phyloP scores from a whole-genome alignment of 108 stramenopile species.

The Mediolabrus comicus region DNA sequence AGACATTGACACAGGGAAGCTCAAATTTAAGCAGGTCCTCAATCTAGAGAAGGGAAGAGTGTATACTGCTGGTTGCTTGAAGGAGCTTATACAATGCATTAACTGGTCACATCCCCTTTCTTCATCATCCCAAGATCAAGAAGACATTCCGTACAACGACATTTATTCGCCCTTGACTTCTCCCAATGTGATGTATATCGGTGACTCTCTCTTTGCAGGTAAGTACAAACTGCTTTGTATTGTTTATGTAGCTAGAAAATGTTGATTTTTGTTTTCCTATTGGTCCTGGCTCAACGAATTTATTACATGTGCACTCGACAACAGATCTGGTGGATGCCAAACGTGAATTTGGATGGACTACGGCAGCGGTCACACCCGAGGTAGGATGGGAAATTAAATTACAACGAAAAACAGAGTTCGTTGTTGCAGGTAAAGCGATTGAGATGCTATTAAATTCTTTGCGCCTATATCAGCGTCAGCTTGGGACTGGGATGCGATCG shows the following conservation, averaged over 20 bases:
- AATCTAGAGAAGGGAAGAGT: slow-evolving; percentile 57
- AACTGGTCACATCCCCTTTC: slow-evolving; percentile 51
- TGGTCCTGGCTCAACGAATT: not conserved
- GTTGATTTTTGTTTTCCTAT: not conserved
- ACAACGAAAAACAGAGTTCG: slow-evolving; percentile 51
- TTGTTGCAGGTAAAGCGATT: slow-evolving; percentile 64
- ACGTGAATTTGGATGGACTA: slow-evolving; percentile 88
- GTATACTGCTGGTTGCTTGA: slow-evolving; percentile 81
- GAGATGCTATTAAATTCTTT: slow-evolving; percentile 71
- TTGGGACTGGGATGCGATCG: slow-evolving; percentile 54
- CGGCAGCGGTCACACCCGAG: slow-evolving; percentile 88
- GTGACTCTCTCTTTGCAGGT: slow-evolving; percentile 93
- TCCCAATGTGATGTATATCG: slow-evolving; percentile 91
- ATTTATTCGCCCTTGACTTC: slow-evolving; percentile 48
- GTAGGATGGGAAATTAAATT: slow-evolving; percentile 68
- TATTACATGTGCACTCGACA: not conserved
- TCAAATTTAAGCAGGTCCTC: slow-evolving; percentile 66
- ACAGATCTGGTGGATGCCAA: slow-evolving; percentile 95
- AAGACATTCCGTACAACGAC: slow-evolving; percentile 21
- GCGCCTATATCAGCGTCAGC: slow-evolving; percentile 57
- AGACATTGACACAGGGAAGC: slow-evolving; percentile 49
- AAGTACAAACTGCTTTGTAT: not conserved
- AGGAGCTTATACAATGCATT: slow-evolving; percentile 67
- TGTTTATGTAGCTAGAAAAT: too few species aligned
- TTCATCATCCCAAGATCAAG: not conserved